Conservation (phyloP, 1,284 basidiomycete genomes). For the Chalciporus sp. region DNA sequence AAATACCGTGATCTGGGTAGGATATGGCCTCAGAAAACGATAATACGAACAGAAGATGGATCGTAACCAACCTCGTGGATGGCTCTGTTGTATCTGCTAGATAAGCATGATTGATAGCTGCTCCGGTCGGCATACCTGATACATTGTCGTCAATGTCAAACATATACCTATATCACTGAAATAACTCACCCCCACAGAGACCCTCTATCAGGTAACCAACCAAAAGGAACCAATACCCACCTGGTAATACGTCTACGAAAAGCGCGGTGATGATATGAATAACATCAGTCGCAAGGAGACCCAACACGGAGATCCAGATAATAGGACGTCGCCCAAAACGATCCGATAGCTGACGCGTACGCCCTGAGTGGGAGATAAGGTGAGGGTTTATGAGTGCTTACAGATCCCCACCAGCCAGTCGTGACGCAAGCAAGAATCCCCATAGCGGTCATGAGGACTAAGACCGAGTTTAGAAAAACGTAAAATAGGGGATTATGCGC, state of each 20-base stretch:
- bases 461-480: conserved; percentile 7
- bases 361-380: neutral
- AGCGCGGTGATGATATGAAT: conserved; percentile 68
- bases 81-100: conserved; percentile 30
- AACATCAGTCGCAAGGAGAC: conserved; percentile 66
- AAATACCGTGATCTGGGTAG: conserved; percentile 56
- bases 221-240: conserved; percentile 84
- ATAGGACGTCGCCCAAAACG: conserved; percentile 73
- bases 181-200: conserved; percentile 66
- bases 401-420: conserved; percentile 85
- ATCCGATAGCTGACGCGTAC: conserved; percentile 66
- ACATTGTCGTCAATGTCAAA: neutral
- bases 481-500: conserved; percentile 6
- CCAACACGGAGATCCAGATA: conserved; percentile 63
- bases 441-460: conserved; percentile 66
- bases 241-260: conserved; percentile 64
- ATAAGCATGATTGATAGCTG: conserved; percentile 26
- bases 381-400: conserved; percentile 15
- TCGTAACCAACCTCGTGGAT: conserved; percentile 26
- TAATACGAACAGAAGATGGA: neutral
- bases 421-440: conserved; percentile 77
- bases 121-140: conserved; percentile 25
- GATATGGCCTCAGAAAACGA: neutral
- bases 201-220: conserved; percentile 78
- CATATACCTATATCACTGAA: neutral